Evolutionary conservation across 495 filamentous ascomycete species (phyloP).

Genomic region (Lentithecium fluviatile): DNA sequence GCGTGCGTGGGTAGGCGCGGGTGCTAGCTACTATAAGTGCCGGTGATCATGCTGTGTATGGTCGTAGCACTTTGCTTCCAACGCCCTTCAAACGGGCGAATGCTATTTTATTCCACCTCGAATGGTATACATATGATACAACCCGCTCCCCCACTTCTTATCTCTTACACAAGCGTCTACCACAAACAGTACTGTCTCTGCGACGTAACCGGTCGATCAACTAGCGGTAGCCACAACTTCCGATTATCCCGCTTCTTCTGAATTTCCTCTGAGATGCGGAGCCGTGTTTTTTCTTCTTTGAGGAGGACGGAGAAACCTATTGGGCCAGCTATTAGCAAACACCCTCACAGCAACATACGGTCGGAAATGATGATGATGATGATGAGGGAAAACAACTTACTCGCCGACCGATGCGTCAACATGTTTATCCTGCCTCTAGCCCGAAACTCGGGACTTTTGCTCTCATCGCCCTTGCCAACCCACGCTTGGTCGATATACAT

Average conservation of each 20-base stretch:
- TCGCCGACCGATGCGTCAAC: constrained; percentile 65
- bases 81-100: no score
- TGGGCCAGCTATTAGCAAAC: not conserved
- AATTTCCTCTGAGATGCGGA: constrained; percentile 73
- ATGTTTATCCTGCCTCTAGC: constrained; percentile 64
- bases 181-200: constrained; percentile 89
- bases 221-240: constrained; percentile 80
- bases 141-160: not conserved
- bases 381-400: constrained; percentile 52
- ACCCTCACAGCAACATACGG: not conserved
- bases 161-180: constrained; percentile 50
- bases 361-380: not conserved
- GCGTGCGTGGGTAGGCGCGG: no score
- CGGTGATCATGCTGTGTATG: no score
- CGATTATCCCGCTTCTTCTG: constrained; percentile 67
- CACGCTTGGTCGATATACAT: constrained; percentile 91
- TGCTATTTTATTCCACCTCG: constrained; percentile 4
- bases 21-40: no score
- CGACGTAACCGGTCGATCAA: constrained; percentile 69
- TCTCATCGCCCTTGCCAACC: constrained; percentile 73
- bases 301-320: constrained; percentile 74
- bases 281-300: constrained; percentile 88
- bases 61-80: no score
- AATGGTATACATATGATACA: constrained; percentile 2
- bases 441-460: constrained; percentile 56